Base-by-base conservation (phyloP, 306 rosid species). In the Sphenostylis stenocarpa region DNA sequence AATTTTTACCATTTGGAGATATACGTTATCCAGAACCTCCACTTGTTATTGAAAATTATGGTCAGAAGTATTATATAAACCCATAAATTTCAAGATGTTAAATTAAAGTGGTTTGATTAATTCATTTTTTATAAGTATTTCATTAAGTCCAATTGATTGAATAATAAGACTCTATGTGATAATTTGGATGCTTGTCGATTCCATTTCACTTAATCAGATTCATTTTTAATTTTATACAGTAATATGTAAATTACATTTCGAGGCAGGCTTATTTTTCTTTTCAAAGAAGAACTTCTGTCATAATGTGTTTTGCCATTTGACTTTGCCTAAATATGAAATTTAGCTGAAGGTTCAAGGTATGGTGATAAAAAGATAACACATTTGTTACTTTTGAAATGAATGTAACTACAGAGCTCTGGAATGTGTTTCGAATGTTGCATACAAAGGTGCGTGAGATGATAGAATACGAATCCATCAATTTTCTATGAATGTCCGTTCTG, bases 1-100 rank as follows among this genome's bases (percentile, higher is more conserved):
- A 0, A 11, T 64, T 64, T 36, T 36, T 4, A 64, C 12, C 43
- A 61, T 15, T 31, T 31, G 67, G 14, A 0, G 24, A 24, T 56
- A 61, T 62, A 3, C n/a, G 26, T 15, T 26, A 67, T 44, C 57
- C 5, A 1, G 8, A 44, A 45, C 24, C 17, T 2, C 44, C 47
- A 70, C 62, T 48, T 70, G 75, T 48, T 8, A 48, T 49, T 70
- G 31, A 48, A 70, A 62, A 62, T 5, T 34, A 8, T 62, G 45
- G 45, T 62, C 68, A 62, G n/a, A 10, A 41, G 19, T 17, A 52
- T 52, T 51, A 20, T 20, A 19, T 51, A 51, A 51, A 19, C 56
- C 29, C 21, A 55, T 23, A 53, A 23, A 53, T 21, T 53, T 21
- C 7, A 53, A 53, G 4, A 3, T 56, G 36, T 12, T 24, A 24